Base-by-base conservation (phyloP, 495 filamentous ascomycete species). In the Neurospora sp. region DNA sequence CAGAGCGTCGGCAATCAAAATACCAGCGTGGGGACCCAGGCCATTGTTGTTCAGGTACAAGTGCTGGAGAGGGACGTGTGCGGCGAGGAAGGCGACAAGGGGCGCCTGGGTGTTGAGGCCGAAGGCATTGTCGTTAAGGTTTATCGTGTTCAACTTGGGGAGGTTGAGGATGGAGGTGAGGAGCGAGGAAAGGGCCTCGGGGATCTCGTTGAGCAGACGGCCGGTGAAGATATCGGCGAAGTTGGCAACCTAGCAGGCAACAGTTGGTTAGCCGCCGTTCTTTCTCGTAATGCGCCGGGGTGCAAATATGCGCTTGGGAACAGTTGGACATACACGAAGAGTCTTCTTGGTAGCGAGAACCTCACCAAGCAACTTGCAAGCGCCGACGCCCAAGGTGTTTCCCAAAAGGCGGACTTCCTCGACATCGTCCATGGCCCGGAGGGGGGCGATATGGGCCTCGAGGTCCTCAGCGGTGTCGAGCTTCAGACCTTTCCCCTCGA, bases 11-110 rank as follows among this genome's bases (percentile, higher is more conserved):
- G 94, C 96, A 74, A 99, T 89, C 71, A 94, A 83, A 68, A 90
- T 90, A 69, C 96, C 96, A 3, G 96, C 96, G 53, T 90, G 88
- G 40, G 96, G 96, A 18, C 96, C 96, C 11, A 99, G 88, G n/a
- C 96, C 96, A 81, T 99, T 99, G 85, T 99, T 99, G 85, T 97
- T 97, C 71, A 99, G 88, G 80, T 96, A 91, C 16, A 99, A 88
- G 82, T 97, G 93, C 78, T 92, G 92, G 16, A 99, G 90, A 10
- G 96, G 94, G 22, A 91, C 88, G 80, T 97, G 94, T 38, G 87
- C 85, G 37, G 91, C 90, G 68, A 98, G 89, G 84, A 98, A 99
- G 48, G 92, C 90, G 71, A 94, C 90, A 31, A 95, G 88, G 20
- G 92, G 91, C 39, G 90, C 91, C 78, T 92, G 90, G 14, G 93